Conservation (phyloP, 2,329 filamentous ascomycete genomes). For the Coniochaeta pulveracea region DNA sequence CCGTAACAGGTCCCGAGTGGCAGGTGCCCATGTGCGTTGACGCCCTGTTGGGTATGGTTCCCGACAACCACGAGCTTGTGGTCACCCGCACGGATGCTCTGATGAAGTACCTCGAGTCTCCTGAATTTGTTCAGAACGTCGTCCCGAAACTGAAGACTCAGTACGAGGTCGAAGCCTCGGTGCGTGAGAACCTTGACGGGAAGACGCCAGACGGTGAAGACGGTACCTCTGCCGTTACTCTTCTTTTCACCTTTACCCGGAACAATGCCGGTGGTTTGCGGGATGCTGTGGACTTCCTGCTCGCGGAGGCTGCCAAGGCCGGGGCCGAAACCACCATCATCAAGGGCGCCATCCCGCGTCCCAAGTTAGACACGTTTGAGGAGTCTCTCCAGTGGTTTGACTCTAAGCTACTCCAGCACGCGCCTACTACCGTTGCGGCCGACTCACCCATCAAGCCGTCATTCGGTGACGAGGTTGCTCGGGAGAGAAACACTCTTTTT, state of each 20-base stretch:
- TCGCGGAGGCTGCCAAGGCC: constrained; percentile 73
- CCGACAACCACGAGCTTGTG: constrained; percentile 85
- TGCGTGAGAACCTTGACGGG: constrained; percentile 53
- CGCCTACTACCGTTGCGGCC: constrained; percentile 65
- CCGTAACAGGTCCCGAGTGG: constrained; percentile 92
- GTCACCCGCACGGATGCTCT: constrained; percentile 67
- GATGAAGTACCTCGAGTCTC: constrained; percentile 69
- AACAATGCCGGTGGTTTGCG: constrained; percentile 94
- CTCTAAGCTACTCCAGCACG: constrained; percentile 90
- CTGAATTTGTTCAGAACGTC: constrained; percentile 70
- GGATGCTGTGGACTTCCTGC: constrained; percentile 91
- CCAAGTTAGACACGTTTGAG: constrained; percentile 97
- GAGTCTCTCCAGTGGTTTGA: constrained; percentile 95
- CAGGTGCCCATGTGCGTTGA: constrained; percentile 96
- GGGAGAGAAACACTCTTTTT: constrained; percentile 74
- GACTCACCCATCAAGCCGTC: constrained; percentile 82
- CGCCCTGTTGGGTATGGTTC: constrained; percentile 94
- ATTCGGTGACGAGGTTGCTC: constrained; percentile 70
- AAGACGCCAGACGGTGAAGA: constrained; percentile 46
- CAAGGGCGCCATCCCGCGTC: constrained; percentile 92
- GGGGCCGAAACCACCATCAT: constrained; percentile 82
- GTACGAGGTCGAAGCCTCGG: constrained; percentile 79
- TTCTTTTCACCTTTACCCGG: constrained; percentile 78
- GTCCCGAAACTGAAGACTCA: constrained; percentile 78
- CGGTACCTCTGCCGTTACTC: constrained; percentile 44